Base-by-base conservation (phyloP, 1,284 basidiomycete species). In the Stygiomarasmius scandens region DNA sequence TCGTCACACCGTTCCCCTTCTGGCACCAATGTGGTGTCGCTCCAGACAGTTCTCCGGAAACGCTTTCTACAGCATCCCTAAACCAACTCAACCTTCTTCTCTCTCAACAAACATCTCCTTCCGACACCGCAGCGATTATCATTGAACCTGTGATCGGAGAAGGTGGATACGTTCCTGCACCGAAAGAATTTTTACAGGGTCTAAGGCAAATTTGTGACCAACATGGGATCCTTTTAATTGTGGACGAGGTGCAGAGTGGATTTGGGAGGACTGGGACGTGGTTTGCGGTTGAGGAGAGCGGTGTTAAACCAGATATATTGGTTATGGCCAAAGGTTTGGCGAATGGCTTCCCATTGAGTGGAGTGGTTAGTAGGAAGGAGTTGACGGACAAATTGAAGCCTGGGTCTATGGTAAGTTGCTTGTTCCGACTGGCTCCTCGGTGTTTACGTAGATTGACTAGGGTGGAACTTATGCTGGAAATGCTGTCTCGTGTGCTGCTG, bases 111-210 rank as follows among this genome's bases (percentile, higher is more conserved):
- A 90, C 87, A 8, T 81, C 89, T 0, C 92, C 95, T 0, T 74
- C 76, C 11, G 95, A 97, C 70, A 96, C 95, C 0, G 95, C 96
- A 3, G 95, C 94, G 22, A 91, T 98, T 69, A 76, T 98, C 62
- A 76, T 98, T 55, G 96, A 98, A 77, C 92, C 96, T 52, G 89
- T 98, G 10, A 80, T 98, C 27, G 95, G 95, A 36, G 95, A 98
- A 74, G 95, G 92, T 49, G 96, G 96, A 2, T 98, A 98, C 74
- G 91, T 98, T 16, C 89, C 93, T 23, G 93, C 95, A 0, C 93
- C 95, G 0, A 67, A 85, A 1, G 82, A 85, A 24, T 98, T 91
- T 78, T 74, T 99, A 61, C 77, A 84, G 51, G 93, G 91, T 46
- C 73, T 98, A 54, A 81, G 95, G 56, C 79, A 84, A 60, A 83